Evolutionary conservation across 305 asterid genomes (phyloP), one percentile per base, ranked within the genome.

Genomic region (Fraxinus floribunda): DNA sequence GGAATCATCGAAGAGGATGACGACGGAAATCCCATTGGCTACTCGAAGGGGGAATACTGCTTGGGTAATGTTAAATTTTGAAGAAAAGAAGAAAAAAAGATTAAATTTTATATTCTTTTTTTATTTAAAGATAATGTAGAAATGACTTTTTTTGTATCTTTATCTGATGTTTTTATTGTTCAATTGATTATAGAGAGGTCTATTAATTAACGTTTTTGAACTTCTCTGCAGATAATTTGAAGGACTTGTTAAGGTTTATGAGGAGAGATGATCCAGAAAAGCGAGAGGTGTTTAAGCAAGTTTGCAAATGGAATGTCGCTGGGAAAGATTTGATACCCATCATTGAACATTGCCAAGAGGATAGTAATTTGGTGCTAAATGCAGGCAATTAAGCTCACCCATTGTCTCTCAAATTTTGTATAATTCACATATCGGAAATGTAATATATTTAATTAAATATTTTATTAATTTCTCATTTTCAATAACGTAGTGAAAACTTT

Each of bases 251-350:
- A 84, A 91, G 99, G 94, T 97, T 87, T 89, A 78, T 97, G 83
- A 86, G 98, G 91, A 93, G 98, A 26, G 99, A 96, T 77, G 98
- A 94, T 84, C 98, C 97, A 62, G 95, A 91, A 86, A 89, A 89
- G 75, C 91, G 99, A 79, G 98, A 94, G 34, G 98, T 96, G 85
- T 96, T 96, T 89, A 96, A 92, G 90, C 98, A 94, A 88, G 80
- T 93, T 44, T 96, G 98, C 86, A 94, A 91, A 86, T 96, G 99
- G 99, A 93, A 94, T 41, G 91, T 82, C 3, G 91, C 89, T 57
- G 91, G 91, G 20, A 91, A 91, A 80, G 92, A 96, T 84, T 85
- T 96, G 90, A 83, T 96, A 74, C 99, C 99, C 30, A 94, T 96
- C 62, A 90, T 94, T 15, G 93, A 92, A 76, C 86, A 81, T 80